Percentiles rank a stretch among this genome's conserved stretches.
Evolutionary conservation across 2,329 filamentous ascomycete species (phyloP).

Genomic region (Claviceps humidiphila): DNA sequence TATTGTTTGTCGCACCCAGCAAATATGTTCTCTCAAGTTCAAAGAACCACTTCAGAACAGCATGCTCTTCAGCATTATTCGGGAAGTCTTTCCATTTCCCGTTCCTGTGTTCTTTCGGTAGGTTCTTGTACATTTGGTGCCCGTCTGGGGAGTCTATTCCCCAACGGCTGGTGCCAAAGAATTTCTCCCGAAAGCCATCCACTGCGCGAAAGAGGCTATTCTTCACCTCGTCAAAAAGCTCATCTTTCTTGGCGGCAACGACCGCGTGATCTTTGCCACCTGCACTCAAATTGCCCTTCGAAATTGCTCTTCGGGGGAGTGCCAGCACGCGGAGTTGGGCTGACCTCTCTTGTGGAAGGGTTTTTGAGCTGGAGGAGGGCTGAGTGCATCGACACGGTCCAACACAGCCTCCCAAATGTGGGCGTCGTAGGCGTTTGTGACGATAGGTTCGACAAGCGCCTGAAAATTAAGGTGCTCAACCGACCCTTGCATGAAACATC

Average conservation of each 20-base stretch:
- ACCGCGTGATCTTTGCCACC: too few relatives aligned
- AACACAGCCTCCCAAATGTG: too few relatives aligned
- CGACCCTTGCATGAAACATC: too few relatives aligned
- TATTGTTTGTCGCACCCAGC: slow-evolving; percentile 7
- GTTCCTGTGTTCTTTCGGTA: slow-evolving; percentile 6
- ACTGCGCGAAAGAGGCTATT: slow-evolving; percentile 8
- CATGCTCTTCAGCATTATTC: slow-evolving; percentile 5
- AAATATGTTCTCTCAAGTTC: slow-evolving; percentile 5
- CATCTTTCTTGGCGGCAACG: not conserved
- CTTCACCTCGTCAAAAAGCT: slow-evolving; percentile 8
- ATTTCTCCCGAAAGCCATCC: slow-evolving; percentile 7
- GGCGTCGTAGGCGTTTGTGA: too few relatives aligned
- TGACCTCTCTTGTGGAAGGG: slow-evolving; percentile 1
- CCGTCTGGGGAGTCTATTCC: slow-evolving; percentile 1
- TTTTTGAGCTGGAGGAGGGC: not conserved
- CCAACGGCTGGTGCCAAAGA: slow-evolving; percentile 9
- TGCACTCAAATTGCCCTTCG: not conserved
- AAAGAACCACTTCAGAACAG: slow-evolving; percentile 1
- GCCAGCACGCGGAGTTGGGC: slow-evolving; percentile 5
- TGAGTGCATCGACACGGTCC: too few relatives aligned
- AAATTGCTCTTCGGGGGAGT: not conserved
- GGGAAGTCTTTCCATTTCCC: slow-evolving; percentile 9
- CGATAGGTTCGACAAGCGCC: too few relatives aligned
- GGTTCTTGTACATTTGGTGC: slow-evolving; percentile 1
- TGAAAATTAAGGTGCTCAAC: too few relatives aligned